Percentiles rank a stretch among this genome's conserved stretches.
Evolutionary conservation across 345 rosid species (phyloP).

Genomic region (Ceriops tagal): DNA sequence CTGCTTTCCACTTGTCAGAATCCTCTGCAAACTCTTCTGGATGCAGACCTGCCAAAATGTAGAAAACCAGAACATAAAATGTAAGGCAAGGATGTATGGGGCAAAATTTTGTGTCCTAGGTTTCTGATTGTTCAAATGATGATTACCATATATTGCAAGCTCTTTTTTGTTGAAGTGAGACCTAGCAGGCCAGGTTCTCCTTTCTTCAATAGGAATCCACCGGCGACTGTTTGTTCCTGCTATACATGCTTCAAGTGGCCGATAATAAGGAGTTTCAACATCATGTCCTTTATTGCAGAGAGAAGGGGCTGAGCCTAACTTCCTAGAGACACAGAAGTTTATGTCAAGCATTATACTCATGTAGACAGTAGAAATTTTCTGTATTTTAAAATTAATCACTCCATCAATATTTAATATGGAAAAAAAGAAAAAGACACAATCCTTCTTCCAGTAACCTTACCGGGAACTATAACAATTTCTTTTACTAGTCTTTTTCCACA

Average conservation of each 20-base stretch:
- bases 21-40: conserved; percentile 67
- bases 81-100: background rate
- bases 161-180: conserved; percentile 67
- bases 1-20: conserved; percentile 49
- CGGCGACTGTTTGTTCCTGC: conserved; percentile 76
- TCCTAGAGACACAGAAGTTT: conserved; percentile 43
- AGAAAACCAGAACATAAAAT: background rate
- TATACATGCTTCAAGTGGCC: conserved; percentile 79
- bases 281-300: conserved; percentile 74
- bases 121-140: background rate
- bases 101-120: background rate
- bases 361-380: background rate
- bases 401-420: no score
- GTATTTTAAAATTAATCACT: no score
- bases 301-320: conserved; percentile 70
- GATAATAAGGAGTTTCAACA: conserved; percentile 83
- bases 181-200: conserved; percentile 83
- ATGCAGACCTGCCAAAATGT: conserved; percentile 52
- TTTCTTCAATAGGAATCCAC: conserved; percentile 84
- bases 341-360: background rate
- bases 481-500: conserved; percentile 88
- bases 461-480: conserved; percentile 67
- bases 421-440: background rate
- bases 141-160: conserved; percentile 72
- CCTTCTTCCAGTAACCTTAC: conserved; percentile 40